These are phyloP conservation scores for Candida taoyuanica DNA, from an alignment of 805 yeast genomes.

Conservation along the genomic window DNA sequence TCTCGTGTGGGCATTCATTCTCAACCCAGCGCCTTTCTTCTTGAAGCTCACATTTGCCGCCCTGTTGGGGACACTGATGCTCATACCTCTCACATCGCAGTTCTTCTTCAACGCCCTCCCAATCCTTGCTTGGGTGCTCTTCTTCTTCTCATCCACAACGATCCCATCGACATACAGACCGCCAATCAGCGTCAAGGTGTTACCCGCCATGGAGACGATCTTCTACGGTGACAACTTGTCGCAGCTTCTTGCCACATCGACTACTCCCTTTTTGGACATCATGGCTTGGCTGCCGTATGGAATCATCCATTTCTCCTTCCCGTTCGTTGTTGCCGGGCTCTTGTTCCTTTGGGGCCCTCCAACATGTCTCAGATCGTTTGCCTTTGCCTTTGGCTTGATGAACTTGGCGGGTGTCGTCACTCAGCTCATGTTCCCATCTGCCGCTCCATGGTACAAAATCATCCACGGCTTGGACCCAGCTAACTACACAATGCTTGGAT, in stretches of 20 bases:
- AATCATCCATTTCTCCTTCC: conserved; percentile 81
- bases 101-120: conserved; percentile 83
- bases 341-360: conserved; percentile 92
- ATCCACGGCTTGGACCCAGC: conserved; percentile 86
- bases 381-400: conserved; percentile 93
- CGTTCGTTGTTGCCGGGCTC: conserved; percentile 77
- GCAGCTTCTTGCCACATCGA: conserved; percentile 72
- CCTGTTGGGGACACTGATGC: conserved; percentile 41
- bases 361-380: conserved; percentile 72
- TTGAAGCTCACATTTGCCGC: conserved; percentile 29
- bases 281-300: conserved; percentile 97
- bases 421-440: conserved; percentile 85
- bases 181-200: conserved; percentile 79
- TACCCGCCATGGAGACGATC: conserved; percentile 90
- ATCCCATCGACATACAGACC: conserved; percentile 77
- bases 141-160: conserved; percentile 72
- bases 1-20: conserved; percentile 51
- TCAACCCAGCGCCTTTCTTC: conserved; percentile 52
- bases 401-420: conserved; percentile 78
- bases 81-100: conserved; percentile 77
- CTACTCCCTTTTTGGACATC: conserved; percentile 64
- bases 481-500: conserved; percentile 83
- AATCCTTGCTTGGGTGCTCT: conserved; percentile 76
- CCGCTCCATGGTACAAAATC: conserved; percentile 96
- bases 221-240: conserved; percentile 88